phyloP scores from a whole-genome alignment of 2,329 filamentous ascomycete species.

The Exophiala sideris region DNA sequence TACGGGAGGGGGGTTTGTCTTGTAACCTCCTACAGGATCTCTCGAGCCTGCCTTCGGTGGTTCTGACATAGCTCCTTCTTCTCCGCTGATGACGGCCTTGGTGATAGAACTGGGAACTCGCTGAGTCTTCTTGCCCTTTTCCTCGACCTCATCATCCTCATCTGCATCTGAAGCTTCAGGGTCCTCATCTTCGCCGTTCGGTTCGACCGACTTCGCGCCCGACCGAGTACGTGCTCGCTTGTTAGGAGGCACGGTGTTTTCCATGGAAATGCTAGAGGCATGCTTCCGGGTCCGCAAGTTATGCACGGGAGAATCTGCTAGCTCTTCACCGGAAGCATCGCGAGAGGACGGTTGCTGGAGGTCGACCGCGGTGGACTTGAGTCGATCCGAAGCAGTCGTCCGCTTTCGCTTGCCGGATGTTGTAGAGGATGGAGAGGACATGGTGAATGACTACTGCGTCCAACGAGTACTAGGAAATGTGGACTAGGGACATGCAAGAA shows the following conservation, averaged over 20 bases:
- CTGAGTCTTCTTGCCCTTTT: constrained; percentile 54
- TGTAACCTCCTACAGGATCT: constrained; percentile 83
- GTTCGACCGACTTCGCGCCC: constrained; percentile 31
- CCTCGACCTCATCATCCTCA: constrained; percentile 56
- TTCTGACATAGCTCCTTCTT: constrained; percentile 58
- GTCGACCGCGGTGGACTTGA: constrained; percentile 54
- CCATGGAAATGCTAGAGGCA: constrained; percentile 42
- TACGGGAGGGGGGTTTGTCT: constrained; percentile 80
- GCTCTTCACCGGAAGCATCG: constrained; percentile 77
- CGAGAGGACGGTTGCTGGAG: constrained; percentile 70
- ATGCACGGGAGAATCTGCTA: constrained; percentile 59
- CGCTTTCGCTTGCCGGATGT: constrained; percentile 77
- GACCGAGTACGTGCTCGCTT: constrained; percentile 70
- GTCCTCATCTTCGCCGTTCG: constrained; percentile 53
- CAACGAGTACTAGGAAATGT: neutral
- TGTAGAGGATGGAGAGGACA: constrained; percentile 60
- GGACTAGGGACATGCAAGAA: no score
- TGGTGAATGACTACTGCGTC: constrained; percentile 19
- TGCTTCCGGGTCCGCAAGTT: constrained; percentile 56
- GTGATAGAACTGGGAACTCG: constrained; percentile 35
- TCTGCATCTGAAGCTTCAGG: constrained; percentile 50
- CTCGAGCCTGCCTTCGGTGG: constrained; percentile 76
- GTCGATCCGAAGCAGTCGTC: constrained; percentile 50
- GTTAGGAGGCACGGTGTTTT: constrained; percentile 54
- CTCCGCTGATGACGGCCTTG: constrained; percentile 25